These are phyloP conservation scores for Yamadazyma akitaensis DNA, from an alignment of 805 yeast genomes.

Conservation along the genomic window DNA sequence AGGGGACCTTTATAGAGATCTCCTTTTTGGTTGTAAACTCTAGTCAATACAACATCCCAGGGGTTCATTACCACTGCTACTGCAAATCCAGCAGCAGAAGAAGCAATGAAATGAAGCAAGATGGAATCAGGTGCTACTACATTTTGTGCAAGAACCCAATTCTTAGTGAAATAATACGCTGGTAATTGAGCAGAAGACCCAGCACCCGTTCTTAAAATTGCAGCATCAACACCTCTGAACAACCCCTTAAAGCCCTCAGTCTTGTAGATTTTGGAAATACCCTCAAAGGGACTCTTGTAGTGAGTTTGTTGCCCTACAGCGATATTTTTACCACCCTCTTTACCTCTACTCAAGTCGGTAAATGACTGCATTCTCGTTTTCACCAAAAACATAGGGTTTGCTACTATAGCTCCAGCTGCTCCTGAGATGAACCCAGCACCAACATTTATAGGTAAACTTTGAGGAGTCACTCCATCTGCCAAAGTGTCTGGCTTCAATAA, in stretches of 20 bases:
- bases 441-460: constrained; percentile 57
- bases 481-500: constrained; percentile 49
- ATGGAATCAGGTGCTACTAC: constrained; percentile 58
- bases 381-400: constrained; percentile 88
- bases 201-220: constrained; percentile 88
- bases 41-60: constrained; percentile 91
- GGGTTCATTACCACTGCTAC: constrained; percentile 97
- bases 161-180: constrained; percentile 75
- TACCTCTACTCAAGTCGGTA: constrained; percentile 40
- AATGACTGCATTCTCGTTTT: constrained; percentile 97
- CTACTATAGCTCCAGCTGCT: constrained; percentile 80
- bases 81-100: constrained; percentile 82
- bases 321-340: constrained; percentile 8
- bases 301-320: constrained; percentile 88
- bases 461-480: constrained; percentile 33
- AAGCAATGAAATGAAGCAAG: constrained; percentile 65
- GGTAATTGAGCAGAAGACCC: constrained; percentile 97
- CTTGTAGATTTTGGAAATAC: constrained; percentile 56
- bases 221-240: constrained; percentile 92
- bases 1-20: constrained; percentile 79
- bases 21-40: constrained; percentile 94
- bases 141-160: constrained; percentile 51
- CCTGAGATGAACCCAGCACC: constrained; percentile 82
- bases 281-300: constrained; percentile 68
- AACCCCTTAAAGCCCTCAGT: constrained; percentile 76